Conservation (phyloP, 768 basidiomycete species). For the Rhodocollybia butyracea region DNA sequence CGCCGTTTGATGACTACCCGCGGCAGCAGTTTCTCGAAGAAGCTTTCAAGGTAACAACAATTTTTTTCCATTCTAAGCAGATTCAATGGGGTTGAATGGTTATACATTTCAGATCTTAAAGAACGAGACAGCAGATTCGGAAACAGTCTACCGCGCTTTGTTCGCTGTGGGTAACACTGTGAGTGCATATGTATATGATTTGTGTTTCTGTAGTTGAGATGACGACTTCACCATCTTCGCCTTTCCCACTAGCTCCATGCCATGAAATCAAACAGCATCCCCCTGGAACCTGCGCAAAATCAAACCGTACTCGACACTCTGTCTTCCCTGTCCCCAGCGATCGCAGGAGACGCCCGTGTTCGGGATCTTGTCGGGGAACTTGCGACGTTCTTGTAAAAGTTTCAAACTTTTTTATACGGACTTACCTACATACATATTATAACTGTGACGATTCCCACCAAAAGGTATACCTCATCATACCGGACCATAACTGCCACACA, state of each 20-base stretch:
- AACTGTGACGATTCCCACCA: not conserved
- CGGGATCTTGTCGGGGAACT: slow-evolving; percentile 50
- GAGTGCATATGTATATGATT: slow-evolving; percentile 26
- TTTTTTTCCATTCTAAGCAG: not conserved
- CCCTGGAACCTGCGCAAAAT: slow-evolving; percentile 37
- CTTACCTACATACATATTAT: not conserved
- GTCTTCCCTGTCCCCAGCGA: slow-evolving; percentile 36
- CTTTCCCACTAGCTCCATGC: slow-evolving; percentile 41
- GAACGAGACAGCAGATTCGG: slow-evolving; percentile 53
- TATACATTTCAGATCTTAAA: slow-evolving; percentile 16
- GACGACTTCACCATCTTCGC: slow-evolving; percentile 8
- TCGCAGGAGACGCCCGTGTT: slow-evolving; percentile 56
- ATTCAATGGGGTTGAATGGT: not conserved
- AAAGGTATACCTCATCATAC: too few relatives aligned
- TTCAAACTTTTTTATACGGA: not conserved
- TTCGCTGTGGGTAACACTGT: slow-evolving; percentile 77
- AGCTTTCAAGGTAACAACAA: not conserved
- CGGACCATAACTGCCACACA: too few relatives aligned
- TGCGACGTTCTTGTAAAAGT: not conserved
- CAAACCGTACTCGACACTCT: slow-evolving; percentile 35
- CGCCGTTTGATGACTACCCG: slow-evolving; percentile 34
- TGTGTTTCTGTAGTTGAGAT: not conserved
- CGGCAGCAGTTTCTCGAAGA: slow-evolving; percentile 37
- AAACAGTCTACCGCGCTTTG: slow-evolving; percentile 66
- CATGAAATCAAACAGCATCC: slow-evolving; percentile 32